phyloP scores from a whole-genome alignment of 2,329 filamentous ascomycete genomes.

The Microdochium nivale region DNA sequence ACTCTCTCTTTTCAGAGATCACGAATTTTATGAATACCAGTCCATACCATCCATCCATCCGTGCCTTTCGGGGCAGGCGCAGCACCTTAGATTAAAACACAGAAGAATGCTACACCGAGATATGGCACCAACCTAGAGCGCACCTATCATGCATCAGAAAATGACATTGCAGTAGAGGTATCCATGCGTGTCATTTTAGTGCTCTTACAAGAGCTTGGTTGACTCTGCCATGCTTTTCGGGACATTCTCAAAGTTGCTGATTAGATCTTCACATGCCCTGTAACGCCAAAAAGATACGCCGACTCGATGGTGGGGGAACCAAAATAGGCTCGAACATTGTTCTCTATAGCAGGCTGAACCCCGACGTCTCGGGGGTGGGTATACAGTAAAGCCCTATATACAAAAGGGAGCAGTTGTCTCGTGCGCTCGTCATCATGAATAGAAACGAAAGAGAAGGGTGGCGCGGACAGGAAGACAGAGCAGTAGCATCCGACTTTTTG shows the following conservation, averaged over 20 bases:
- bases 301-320: background rate
- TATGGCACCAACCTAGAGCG: too few species aligned
- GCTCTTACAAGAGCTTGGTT: too few species aligned
- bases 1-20: background rate
- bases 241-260: too few species aligned
- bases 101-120: background rate
- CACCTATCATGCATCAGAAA: too few species aligned
- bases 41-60: background rate
- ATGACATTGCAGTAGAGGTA: too few species aligned
- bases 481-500: too few species aligned
- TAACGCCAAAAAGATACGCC: too few species aligned
- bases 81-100: background rate
- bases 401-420: background rate
- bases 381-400: conserved; percentile 1
- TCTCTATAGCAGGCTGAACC: background rate
- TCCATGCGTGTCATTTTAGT: too few species aligned
- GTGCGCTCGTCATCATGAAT: background rate
- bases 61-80: background rate
- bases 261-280: too few species aligned
- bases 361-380: background rate
- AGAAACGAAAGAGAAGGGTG: background rate
- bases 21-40: background rate
- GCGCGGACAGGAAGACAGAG: too few species aligned
- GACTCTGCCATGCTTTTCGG: too few species aligned
- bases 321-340: background rate